Evolutionary conservation across 345 rosid species (phyloP), one percentile per base, ranked within the genome.

Genomic region (Nasturtium officinale): DNA sequence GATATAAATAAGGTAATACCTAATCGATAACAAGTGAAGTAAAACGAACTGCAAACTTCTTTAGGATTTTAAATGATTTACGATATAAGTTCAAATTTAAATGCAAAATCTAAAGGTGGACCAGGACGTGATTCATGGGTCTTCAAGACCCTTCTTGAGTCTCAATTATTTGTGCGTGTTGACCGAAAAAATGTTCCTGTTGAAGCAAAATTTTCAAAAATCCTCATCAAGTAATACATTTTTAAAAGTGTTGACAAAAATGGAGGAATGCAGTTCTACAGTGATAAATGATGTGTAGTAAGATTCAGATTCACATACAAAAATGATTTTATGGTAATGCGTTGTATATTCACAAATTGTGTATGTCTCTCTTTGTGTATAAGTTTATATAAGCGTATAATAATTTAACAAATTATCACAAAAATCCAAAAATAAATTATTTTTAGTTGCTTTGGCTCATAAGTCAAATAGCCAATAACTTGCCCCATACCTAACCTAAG

Each of bases 131-230:
- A 51, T 40, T 61, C 21, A 52, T 61, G 0, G 55, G 50, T 17
- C 32, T 69, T 53, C 2, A 23, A 23, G 64, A 69, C 70, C 35
- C 57, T 61, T 76, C 58, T 35, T 15, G 18, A 43, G 37, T 48
- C 75, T 76, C 67, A 57, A 63, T 70, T 77, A 70, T 70, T 77
- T 77, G 61, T 70, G 80, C 71, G 76, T 77, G 71, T 77, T 77
- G 80, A 77, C 80, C 6, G 21, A 47, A 54, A 11, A 21, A 5
- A 7, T 25, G 46, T 76, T 55, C 15, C 23, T 21, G 38, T 51
- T 47, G n/a, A 58, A 23, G 51, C 38, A 30, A 6, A 0, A 0
- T 28, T 29, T 74, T 40, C 37, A 56, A 59, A 16, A 30, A n/a
- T 21, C 35, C 61, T 67, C 37, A 21, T 58, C 40, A 45, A 35